A percentile compares a stretch with the other conserved stretches of the same genome.
Evolutionary conservation across 129 eudicot genomes (phyloP).

Genomic region (Flaveria sonorensis): DNA sequence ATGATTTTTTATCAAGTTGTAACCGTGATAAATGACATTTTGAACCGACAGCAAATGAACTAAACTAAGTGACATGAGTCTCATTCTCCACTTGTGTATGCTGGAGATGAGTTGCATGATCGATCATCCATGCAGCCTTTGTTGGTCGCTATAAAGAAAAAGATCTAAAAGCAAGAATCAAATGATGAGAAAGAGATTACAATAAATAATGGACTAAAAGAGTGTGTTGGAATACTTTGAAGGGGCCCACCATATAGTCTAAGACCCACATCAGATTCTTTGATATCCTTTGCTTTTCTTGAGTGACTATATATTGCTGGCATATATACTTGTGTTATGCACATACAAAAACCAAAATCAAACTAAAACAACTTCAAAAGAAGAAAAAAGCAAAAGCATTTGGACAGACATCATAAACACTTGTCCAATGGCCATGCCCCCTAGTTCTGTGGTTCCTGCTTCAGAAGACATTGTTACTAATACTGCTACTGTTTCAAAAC

Average conservation of each 20-base stretch:
- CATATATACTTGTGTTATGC: conserved; percentile 40
- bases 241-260: conserved; percentile 52
- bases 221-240: conserved; percentile 43
- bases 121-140: conserved; percentile 44
- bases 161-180: conserved; percentile 40
- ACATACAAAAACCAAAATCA: conserved; percentile 36
- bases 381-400: conserved; percentile 19
- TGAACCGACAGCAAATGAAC: conserved; percentile 33
- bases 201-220: conserved; percentile 51
- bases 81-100: conserved; percentile 53
- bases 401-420: conserved; percentile 23
- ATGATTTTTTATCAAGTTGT: conserved; percentile 11
- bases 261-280: conserved; percentile 56
- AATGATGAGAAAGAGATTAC: conserved; percentile 53
- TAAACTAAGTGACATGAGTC: conserved; percentile 49
- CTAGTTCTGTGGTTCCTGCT: conserved; percentile 58
- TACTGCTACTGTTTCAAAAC: conserved; percentile 19
- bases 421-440: conserved; percentile 49
- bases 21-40: conserved; percentile 26
- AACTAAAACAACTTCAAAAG: conserved; percentile 31
- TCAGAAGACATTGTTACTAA: conserved; percentile 38
- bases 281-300: conserved; percentile 47
- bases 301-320: conserved; percentile 30
- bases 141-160: conserved; percentile 37
- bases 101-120: conserved; percentile 53